phyloP scores from a whole-genome alignment of 805 yeast species.

The Jamesozyma rosinii region DNA sequence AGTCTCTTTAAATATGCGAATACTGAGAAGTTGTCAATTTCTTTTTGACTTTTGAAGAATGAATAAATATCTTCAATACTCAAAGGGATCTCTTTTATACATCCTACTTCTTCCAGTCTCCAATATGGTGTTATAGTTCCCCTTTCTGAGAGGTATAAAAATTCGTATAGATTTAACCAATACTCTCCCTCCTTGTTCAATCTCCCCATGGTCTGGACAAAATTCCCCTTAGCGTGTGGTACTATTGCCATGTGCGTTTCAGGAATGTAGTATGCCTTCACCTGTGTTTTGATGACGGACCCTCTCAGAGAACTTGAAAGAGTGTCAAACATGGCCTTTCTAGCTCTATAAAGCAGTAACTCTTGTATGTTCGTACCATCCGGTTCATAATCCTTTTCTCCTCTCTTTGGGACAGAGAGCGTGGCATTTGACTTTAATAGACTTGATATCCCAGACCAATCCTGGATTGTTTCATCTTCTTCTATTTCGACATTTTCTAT shows the following conservation, averaged over 20 bases:
- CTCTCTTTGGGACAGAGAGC: conserved; percentile 51
- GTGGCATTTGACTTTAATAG: conserved; percentile 16
- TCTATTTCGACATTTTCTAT: conserved; percentile 16
- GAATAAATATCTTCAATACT: conserved; percentile 59
- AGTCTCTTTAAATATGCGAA: conserved; percentile 66
- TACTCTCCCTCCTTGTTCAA: conserved; percentile 41
- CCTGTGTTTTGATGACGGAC: conserved; percentile 37
- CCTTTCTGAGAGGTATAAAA: conserved; percentile 69
- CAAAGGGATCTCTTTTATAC: conserved; percentile 32
- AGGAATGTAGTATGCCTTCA: conserved; percentile 43
- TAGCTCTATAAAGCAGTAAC: conserved; percentile 40
- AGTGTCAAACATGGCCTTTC: conserved; percentile 66
- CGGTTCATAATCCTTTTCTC: conserved; percentile 81
- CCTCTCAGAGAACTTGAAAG: conserved; percentile 42
- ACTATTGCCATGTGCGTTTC: conserved; percentile 32
- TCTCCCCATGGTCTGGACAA: conserved; percentile 62
- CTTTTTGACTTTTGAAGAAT: conserved; percentile 34
- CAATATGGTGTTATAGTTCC: conserved; percentile 48
- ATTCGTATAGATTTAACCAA: conserved; percentile 56
- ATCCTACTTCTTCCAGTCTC: conserved; percentile 9
- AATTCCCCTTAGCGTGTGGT: conserved; percentile 57
- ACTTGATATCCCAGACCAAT: conserved; percentile 40
- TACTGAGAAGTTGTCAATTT: conserved; percentile 50
- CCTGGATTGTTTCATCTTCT: conserved; percentile 41
- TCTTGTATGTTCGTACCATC: conserved; percentile 56